Evolutionary conservation across 2,329 filamentous ascomycete genomes (phyloP).

Genomic region (Calonectria pteridis): DNA sequence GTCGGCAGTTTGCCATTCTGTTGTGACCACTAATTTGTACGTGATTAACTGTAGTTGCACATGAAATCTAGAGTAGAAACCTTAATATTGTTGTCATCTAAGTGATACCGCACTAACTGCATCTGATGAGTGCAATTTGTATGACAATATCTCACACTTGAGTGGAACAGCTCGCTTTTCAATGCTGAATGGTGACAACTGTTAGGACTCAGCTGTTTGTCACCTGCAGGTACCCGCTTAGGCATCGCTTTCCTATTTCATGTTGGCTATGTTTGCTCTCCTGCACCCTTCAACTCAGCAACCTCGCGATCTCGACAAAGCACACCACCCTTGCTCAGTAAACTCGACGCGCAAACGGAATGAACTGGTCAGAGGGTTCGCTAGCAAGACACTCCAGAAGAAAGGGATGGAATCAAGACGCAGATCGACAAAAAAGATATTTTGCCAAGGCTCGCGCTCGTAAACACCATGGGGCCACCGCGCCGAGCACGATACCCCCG

Average conservation of each 20-base stretch:
- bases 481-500: conserved; percentile 3
- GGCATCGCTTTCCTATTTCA: neutral
- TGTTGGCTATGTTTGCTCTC: neutral
- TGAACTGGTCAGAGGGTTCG: conserved; percentile 59
- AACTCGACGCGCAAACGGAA: conserved; percentile 31
- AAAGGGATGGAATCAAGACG: conserved; percentile 49
- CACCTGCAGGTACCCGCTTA: neutral
- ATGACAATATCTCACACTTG: neutral
- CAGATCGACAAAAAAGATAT: conserved; percentile 52
- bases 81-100: neutral
- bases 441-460: conserved; percentile 52
- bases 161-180: neutral
- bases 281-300: neutral
- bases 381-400: conserved; percentile 53
- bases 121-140: neutral
- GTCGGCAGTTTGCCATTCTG: neutral
- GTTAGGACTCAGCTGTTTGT: neutral
- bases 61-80: neutral
- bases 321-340: neutral
- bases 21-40: neutral
- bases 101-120: neutral
- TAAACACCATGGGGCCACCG: conserved; percentile 30
- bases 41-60: neutral
- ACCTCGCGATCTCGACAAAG: neutral
- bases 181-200: neutral